Conservation (phyloP, 441 rosid species). For the Pelargonium citronellum region DNA sequence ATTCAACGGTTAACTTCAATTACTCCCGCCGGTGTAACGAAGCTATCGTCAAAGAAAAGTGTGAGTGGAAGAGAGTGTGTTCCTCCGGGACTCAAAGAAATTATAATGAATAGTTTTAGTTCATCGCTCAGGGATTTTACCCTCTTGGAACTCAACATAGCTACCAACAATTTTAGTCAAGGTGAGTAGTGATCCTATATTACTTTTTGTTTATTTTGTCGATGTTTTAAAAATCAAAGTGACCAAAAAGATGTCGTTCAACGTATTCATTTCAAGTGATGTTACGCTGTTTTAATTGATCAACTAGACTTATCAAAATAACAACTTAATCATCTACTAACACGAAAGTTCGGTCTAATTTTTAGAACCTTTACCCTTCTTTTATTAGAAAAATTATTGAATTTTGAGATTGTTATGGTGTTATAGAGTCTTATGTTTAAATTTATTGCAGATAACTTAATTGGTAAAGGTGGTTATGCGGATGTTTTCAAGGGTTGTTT, state of each 20-base stretch:
- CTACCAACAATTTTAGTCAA: conserved; percentile 58
- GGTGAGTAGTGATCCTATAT: conserved; percentile 31
- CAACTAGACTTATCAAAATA: too few species aligned
- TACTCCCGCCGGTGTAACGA: conserved; percentile 37
- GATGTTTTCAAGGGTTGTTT: conserved; percentile 75
- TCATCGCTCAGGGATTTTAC: conserved; percentile 54
- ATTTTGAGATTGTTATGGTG: too few species aligned
- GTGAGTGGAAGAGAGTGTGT: conserved; percentile 32
- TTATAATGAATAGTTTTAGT: conserved; percentile 41
- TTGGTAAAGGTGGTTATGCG: conserved; percentile 78
- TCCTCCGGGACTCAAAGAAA: conserved; percentile 35
- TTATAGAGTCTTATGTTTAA: too few species aligned
- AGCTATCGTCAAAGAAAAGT: conserved; percentile 34
- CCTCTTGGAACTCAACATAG: conserved; percentile 48
- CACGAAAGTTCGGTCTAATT: too few species aligned
- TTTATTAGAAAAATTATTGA: not conserved
- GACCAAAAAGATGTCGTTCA: too few species aligned
- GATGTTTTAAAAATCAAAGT: not conserved
- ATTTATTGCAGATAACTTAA: conserved; percentile 52
- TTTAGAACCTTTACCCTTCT: not conserved
- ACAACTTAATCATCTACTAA: too few species aligned
- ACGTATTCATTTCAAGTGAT: too few species aligned
- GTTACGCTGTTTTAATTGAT: too few species aligned
- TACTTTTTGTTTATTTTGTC: not conserved
- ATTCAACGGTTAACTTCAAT: conserved; percentile 45